Base-by-base conservation (phyloP, 2,329 filamentous ascomycete species). In the Harringtonia aguacate region DNA sequence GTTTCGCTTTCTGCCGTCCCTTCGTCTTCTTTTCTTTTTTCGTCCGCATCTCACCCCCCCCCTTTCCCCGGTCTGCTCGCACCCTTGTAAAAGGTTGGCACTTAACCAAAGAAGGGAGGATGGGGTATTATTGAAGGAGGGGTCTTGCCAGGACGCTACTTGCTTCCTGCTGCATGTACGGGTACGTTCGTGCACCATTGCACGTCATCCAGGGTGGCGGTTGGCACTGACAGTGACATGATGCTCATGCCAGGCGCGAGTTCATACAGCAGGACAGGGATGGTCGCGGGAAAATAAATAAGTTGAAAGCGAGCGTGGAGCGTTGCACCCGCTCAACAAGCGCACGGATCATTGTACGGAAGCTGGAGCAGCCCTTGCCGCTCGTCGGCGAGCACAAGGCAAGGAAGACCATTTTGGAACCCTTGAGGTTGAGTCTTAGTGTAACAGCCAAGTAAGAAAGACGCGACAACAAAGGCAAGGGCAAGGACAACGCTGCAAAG, bases 21-120 rank as follows among this genome's bases (percentile, higher is more conserved):
- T 36, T 45, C 37, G 45, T 41, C 40, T 41, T 48, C 46, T 45
- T 36, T 22, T 37, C n/a, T 38, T 47, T 20, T 34, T 44, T 14
- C 28, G 35, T 41, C 22, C 14, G 24, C 24, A 27, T 29, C 14
- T 14, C 24, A 14, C 22, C 38, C 35, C 31, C 27, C 22, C 36
- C 21, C 20, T 33, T 15, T 24, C 38, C 34, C 21, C 24, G 24
- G 24, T 27, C 24, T 27, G 24, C 30, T 18, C 21, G 28, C 29
- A 39, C 43, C 45, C 41, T 31, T 33, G 36, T 28, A 27, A 24
- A 34, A 36, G 13, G 18, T 37, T 46, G 47, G 36, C 31, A 42
- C 47, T 40, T 49, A 24, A 30, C 47, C 36, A 30, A 43, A 43
- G 17, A 44, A 14, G 33, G 31, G 22, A 36, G 36, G 34, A 33